A percentile compares a stretch with the other conserved stretches of the same genome.
Conservation (phyloP, 768 basidiomycete species). For the Pisolithus albus region DNA sequence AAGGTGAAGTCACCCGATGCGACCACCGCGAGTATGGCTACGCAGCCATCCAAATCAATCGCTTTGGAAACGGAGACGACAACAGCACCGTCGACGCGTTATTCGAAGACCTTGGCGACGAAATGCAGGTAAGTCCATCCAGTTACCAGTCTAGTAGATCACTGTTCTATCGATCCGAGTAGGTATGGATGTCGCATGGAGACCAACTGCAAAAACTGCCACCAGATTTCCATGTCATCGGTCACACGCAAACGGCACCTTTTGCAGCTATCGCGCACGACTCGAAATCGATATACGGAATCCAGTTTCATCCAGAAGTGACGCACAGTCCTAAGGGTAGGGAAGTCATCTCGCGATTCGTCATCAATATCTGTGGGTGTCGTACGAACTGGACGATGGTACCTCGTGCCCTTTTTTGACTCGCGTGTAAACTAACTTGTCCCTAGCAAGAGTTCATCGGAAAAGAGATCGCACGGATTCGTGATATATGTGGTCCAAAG, state of each 20-base stretch:
- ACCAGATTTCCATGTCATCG: slow-evolving; percentile 80
- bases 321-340: slow-evolving; percentile 89
- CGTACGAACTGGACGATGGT: slow-evolving; percentile 91
- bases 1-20: slow-evolving; percentile 78
- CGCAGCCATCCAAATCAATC: slow-evolving; percentile 70
- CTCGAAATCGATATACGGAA: slow-evolving; percentile 84
- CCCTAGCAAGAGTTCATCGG: slow-evolving; percentile 91
- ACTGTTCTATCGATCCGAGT: neutral
- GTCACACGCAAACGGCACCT: slow-evolving; percentile 79
- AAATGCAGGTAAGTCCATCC: slow-evolving; percentile 63
- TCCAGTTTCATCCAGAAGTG: slow-evolving; percentile 99
- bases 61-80: slow-evolving; percentile 44
- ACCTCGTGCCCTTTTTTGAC: slow-evolving; percentile 6
- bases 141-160: neutral
- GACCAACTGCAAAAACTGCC: slow-evolving; percentile 86
- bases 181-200: slow-evolving; percentile 99
- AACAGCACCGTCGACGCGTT: slow-evolving; percentile 56
- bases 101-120: slow-evolving; percentile 81
- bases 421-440: neutral
- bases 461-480: slow-evolving; percentile 90
- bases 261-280: slow-evolving; percentile 92
- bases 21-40: slow-evolving; percentile 95
- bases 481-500: slow-evolving; percentile 87
- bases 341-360: slow-evolving; percentile 82
- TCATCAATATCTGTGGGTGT: slow-evolving; percentile 80